Conservation (phyloP, 2,329 filamentous ascomycete species). For the Pseudocercospora fijiensis region DNA sequence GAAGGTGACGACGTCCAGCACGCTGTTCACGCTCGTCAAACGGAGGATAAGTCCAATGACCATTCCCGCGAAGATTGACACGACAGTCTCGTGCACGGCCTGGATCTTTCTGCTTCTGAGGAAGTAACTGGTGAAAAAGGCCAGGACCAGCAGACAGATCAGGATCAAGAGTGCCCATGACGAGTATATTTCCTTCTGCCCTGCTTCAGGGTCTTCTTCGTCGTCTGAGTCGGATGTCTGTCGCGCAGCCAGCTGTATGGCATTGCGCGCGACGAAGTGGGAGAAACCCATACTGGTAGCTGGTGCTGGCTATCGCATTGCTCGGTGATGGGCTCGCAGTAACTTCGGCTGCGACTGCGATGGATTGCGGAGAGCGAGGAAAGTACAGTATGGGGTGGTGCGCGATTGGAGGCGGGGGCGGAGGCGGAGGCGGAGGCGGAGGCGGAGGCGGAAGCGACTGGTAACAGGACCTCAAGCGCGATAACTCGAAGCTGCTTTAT, state of each 20-base stretch:
- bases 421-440: background rate
- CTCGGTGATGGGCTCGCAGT: conserved; percentile 16
- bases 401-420: background rate
- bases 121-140: conserved; percentile 95
- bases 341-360: conserved; percentile 3
- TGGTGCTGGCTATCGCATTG: conserved; percentile 30
- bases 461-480: background rate
- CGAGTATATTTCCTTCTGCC: conserved; percentile 89
- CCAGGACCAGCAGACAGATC: conserved; percentile 87
- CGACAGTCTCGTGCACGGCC: conserved; percentile 94
- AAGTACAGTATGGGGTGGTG: background rate
- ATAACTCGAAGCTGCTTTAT: background rate
- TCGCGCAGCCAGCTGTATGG: conserved; percentile 38
- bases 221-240: conserved; percentile 50
- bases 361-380: background rate
- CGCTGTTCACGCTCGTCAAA: conserved; percentile 74
- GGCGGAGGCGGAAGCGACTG: background rate
- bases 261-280: conserved; percentile 26
- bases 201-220: conserved; percentile 68
- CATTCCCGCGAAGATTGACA: conserved; percentile 99
- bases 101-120: conserved; percentile 96
- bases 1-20: conserved; percentile 90
- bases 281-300: conserved; percentile 34
- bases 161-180: conserved; percentile 98
- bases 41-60: conserved; percentile 86